Conservation (phyloP, 176 grass and related monocot species). For the Phoenix dactylifera region DNA sequence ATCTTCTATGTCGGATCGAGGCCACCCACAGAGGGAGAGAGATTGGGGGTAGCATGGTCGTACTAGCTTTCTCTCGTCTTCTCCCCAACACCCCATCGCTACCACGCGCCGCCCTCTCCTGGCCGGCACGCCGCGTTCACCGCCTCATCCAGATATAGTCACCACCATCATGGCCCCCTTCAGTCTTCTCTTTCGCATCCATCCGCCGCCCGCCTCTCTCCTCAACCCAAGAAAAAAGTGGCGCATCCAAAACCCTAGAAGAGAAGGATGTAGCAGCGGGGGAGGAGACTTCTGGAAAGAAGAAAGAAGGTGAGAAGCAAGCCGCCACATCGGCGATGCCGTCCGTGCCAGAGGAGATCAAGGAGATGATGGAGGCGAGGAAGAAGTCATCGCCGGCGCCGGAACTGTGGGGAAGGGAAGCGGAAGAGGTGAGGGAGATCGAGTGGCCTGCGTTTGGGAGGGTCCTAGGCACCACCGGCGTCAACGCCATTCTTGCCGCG, state of each 20-base stretch:
- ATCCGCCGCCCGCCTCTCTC: neutral
- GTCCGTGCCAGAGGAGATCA: slow-evolving; percentile 70
- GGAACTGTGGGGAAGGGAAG: slow-evolving; percentile 62
- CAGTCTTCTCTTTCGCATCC: slow-evolving; percentile 4
- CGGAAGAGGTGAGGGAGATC: slow-evolving; percentile 66
- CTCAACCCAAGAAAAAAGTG: neutral
- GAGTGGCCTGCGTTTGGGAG: slow-evolving; percentile 79
- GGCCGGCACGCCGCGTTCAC: slow-evolving; percentile 24
- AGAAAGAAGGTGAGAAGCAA: slow-evolving; percentile 8
- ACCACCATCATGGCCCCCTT: slow-evolving; percentile 13
- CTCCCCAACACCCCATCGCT: neutral
- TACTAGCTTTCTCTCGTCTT: too few species aligned
- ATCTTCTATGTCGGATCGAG: too few species aligned
- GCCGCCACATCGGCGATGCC: neutral
- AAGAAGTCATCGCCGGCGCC: slow-evolving; percentile 32
- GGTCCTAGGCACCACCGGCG: slow-evolving; percentile 74
- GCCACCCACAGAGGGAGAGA: too few species aligned
- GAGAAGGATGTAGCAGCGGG: neutral
- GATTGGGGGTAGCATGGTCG: too few species aligned
- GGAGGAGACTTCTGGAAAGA: neutral
- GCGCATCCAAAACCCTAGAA: slow-evolving; percentile 6
- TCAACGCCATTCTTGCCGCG: slow-evolving; percentile 76
- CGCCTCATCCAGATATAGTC: neutral
- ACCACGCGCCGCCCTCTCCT: slow-evolving; percentile 36
- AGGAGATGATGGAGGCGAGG: slow-evolving; percentile 56